Conservation (phyloP, 371 early-diverging fungal genomes). For the Mortierella sp. region DNA sequence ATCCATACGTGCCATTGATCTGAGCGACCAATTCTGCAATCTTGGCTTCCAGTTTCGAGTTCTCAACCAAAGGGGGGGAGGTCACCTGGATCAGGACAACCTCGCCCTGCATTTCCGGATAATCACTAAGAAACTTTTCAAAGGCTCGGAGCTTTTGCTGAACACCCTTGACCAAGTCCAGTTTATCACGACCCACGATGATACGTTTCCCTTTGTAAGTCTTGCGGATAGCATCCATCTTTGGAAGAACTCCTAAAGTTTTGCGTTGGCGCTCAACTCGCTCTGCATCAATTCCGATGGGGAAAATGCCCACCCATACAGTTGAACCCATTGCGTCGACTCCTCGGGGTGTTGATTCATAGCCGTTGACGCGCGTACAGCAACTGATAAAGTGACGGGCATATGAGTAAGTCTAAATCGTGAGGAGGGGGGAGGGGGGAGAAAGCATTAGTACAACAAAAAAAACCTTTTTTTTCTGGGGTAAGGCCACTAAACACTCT, state of each 20-base stretch:
- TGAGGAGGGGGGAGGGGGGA: neutral
- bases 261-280: constrained; percentile 59
- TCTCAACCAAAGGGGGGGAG: constrained; percentile 62
- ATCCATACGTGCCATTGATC: constrained; percentile 95
- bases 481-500: no score
- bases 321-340: constrained; percentile 80
- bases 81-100: constrained; percentile 92
- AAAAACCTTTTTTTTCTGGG: no score
- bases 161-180: constrained; percentile 98
- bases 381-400: constrained; percentile 95
- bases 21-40: constrained; percentile 90
- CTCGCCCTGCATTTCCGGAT: constrained; percentile 90
- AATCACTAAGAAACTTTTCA: constrained; percentile 88
- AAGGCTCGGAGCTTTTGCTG: constrained; percentile 96
- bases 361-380: constrained; percentile 90
- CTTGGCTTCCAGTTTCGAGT: constrained; percentile 80
- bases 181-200: constrained; percentile 97
- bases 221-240: constrained; percentile 81
- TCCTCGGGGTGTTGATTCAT: constrained; percentile 85
- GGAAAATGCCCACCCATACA: constrained; percentile 90
- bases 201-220: constrained; percentile 95
- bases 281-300: constrained; percentile 95
- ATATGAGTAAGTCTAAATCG: constrained; percentile 93
- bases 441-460: neutral
- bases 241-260: constrained; percentile 65